A percentile compares a stretch with the other conserved stretches of the same genome.
Evolutionary conservation across 129 eudicot species (phyloP).

Genomic region (Erigeron canadensis): DNA sequence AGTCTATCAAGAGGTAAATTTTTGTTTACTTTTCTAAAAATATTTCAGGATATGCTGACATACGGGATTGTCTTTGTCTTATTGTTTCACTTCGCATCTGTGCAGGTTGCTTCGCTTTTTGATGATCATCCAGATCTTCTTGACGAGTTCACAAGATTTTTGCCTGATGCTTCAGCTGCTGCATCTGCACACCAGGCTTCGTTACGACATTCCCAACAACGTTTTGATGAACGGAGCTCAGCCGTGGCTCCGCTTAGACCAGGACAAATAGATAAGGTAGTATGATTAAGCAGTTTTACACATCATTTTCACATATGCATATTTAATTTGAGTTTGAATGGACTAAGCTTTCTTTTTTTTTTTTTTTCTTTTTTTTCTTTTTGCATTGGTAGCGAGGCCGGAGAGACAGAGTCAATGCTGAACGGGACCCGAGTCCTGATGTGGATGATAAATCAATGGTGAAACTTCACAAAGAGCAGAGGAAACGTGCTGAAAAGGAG

Average conservation of each 20-base stretch:
- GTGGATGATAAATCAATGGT: conserved; percentile 63
- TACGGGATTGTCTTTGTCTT: neutral
- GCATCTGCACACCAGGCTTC: conserved; percentile 67
- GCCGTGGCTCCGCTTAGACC: conserved; percentile 45
- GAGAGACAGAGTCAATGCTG: conserved; percentile 59
- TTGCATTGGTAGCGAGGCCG: conserved; percentile 52
- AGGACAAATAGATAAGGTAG: conserved; percentile 61
- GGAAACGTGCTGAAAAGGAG: conserved; percentile 64
- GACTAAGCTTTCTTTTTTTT: neutral
- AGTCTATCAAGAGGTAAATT: conserved; percentile 80
- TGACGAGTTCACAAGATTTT: conserved; percentile 85
- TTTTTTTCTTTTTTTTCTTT: too few species aligned
- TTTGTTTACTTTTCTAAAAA: conserved; percentile 11
- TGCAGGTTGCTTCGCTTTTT: conserved; percentile 86
- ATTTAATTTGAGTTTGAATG: neutral
- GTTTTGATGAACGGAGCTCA: conserved; percentile 69
- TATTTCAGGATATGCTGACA: neutral
- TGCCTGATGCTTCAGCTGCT: conserved; percentile 79
- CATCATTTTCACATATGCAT: neutral
- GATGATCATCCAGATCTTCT: conserved; percentile 83
- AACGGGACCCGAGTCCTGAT: conserved; percentile 60
- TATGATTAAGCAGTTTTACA: neutral
- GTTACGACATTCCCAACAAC: conserved; percentile 47
- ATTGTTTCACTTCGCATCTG: conserved; percentile 4
- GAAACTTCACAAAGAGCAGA: conserved; percentile 71